Base-by-base conservation (phyloP, 1,284 basidiomycete genomes). In the Mycena sp. region DNA sequence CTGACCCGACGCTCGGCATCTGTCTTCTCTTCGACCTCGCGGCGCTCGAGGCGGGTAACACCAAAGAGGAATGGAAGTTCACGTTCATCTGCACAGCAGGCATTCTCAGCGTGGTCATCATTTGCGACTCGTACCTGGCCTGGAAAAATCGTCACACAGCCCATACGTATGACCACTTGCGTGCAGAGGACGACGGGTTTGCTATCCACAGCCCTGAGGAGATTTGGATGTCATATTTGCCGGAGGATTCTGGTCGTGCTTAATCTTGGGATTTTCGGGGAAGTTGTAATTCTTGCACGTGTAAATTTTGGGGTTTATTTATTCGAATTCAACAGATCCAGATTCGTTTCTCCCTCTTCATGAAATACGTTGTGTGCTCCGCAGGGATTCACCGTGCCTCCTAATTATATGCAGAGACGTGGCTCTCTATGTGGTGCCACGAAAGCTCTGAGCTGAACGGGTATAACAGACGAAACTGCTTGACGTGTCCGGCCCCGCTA, bases 1-100 rank as follows among this genome's bases (percentile, higher is more conserved):
- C 77, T 26, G 76, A 78, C 64, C 76, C 76, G 37, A 76, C 71
- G 6, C 64, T 79, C 19, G 72, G 74, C 2, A 41, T 77, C 4
- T 75, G 71, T 54, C 67, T 78, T 9, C 61, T 76, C 9, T 74
- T 73, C 55, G 69, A 75, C 53, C 69, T 78, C 40, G 52, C 67
- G 17, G 71, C 73, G 23, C 71, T 78, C 26, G 49, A 70, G 17
- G 67, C 67, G 30, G 74, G 73, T 12, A 44, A 58, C 23, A 56
- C 61, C 10, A 40, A 29, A 5, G 51, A 61, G 6, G 45, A 40
- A 10, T 67, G 65, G 65, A 41, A 40, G 28, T 46, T 61, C 35
- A 53, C 61, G 25, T 67, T 63, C 44, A 26, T 37, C 4, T 58
- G 50, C 44, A 61, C 63, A 40, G 43, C 45, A 40, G 65, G 61